Conservation (phyloP, 495 filamentous ascomycete genomes). For the Barbatosphaeria neglecta region DNA sequence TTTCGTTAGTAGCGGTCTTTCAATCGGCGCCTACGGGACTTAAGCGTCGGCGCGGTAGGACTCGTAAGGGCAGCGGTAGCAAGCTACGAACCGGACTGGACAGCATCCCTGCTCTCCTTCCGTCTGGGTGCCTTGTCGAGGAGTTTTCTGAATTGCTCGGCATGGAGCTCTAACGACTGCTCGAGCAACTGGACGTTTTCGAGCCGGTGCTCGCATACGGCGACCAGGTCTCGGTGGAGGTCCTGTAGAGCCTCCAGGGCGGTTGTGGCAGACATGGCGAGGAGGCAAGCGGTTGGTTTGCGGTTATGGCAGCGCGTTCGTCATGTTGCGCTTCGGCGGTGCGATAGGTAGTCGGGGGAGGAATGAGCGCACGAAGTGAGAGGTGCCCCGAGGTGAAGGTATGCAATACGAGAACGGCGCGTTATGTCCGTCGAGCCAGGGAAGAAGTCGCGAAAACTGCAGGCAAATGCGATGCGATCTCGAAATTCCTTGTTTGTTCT, state of each 20-base stretch:
- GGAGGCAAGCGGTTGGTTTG: background rate
- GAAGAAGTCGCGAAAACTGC: background rate
- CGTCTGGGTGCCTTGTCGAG: slow-evolving; percentile 64
- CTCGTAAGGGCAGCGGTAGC: background rate
- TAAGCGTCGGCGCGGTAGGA: too few species aligned
- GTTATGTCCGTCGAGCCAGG: background rate
- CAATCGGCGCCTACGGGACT: too few species aligned
- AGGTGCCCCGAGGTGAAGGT: background rate
- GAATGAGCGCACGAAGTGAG: background rate
- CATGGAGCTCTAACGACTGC: slow-evolving; percentile 54
- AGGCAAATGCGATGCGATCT: background rate
- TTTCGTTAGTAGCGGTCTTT: slow-evolving; percentile 20
- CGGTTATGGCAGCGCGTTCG: slow-evolving; percentile 11
- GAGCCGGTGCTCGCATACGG: slow-evolving; percentile 48
- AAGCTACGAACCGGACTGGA: slow-evolving; percentile 38
- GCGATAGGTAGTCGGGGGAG: background rate
- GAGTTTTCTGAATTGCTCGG: slow-evolving; percentile 63
- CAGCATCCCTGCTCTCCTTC: slow-evolving; percentile 45
- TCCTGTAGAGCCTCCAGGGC: slow-evolving; percentile 57
- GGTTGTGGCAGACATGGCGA: slow-evolving; percentile 53
- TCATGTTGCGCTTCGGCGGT: background rate
- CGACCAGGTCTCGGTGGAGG: slow-evolving; percentile 67
- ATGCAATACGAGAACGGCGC: background rate
- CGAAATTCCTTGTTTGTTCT: background rate
- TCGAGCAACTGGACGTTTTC: slow-evolving; percentile 52